Evolutionary conservation across 164 flowering plant genomes (phyloP), one percentile per base, ranked within the genome.

Genomic region (Annona cherimola): DNA sequence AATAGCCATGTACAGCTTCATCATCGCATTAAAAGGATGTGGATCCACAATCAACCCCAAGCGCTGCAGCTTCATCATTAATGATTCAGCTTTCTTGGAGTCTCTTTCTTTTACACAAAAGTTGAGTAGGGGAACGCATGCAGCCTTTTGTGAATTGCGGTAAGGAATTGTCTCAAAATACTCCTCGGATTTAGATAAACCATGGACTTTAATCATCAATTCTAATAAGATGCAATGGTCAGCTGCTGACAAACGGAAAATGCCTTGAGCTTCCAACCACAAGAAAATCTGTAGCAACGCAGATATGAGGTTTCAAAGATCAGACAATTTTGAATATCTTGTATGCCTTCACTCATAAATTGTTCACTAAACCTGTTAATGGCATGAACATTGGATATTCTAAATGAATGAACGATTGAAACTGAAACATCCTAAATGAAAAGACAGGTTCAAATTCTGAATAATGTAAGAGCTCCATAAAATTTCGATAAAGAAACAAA

Each of bases 1-100:
- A 1, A 79, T 83, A 20, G 86, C 83, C 69, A 77, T 70, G 59
- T 85, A 89, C 62, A 85, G 81, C 72, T 86, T 89, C 94, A 85
- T 86, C 86, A 89, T 84, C 76, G 78, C 86, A 71, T 84, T 88
- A 75, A 62, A 88, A 4, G 79, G 85, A 68, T 85, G 85, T 40
- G 87, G 79, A 61, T 61, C 74, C 60, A 85, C 79, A 69, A 50
- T 54, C 45, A 83, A 73, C 43, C 90, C 89, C 76, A 75, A 76
- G 11, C 39, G 72, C 42, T 69, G 78, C 76, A 88, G 72, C 80
- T 82, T 85, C 66, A 44, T 50, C 89, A 89, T 86, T 63, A 84
- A 63, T 66, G 85, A 79, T 73, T 88, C 89, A 35, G 88, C 89
- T 68, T 76, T 83, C 26, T 71, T 74, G 1, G 65, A 68, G 55